Evolutionary conservation across 2,329 filamentous ascomycete species (phyloP), one percentile per base, ranked within the genome.

Genomic region (Xylariales sp.): DNA sequence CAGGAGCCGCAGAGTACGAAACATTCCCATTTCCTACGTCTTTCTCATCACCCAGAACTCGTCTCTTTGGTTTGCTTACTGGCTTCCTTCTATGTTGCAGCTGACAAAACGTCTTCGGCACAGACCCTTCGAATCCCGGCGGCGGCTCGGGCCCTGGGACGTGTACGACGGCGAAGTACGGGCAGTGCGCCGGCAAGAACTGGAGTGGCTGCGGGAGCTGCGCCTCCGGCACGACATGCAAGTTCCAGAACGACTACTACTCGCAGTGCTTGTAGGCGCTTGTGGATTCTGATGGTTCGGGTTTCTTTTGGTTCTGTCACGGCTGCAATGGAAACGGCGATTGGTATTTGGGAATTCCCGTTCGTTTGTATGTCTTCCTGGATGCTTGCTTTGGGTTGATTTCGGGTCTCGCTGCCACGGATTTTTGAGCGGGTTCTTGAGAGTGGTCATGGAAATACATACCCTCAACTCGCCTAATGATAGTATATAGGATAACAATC

Each of bases 221-320:
- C 28, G 73, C 71, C 3, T 50, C 68, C 5, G 74, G 74, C 9
- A 69, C 74, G 18, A 71, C 70, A 8, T 77, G 75, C 70, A 72
- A 68, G 65, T 77, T 69, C 56, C 75, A 77, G 48, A 76, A 76
- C 55, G 73, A 76, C 43, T 76, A 75, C 48, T 77, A 76, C 39
- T 77, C 75, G 3, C 75, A 77, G 46, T 77, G 75, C 54, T 50
- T 77, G 28, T 77, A 62, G 10, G 9, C 9, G 1, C 23, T 12
- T n/a, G 9, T 18, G 50, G 30, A 18, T 57, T 62, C 23, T 14
- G 2, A 45, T 5, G 50, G 30, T 28, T 28, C 16, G 16, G 3
- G 32, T 62, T 54, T 52, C 49, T 14, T 52, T 36, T 48, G 16
- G 14, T 7, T 61, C 3, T 52, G 28, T 43, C 8, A 7, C 36